Conservation (phyloP, 192 early-diverging fungal genomes). For the Physocladia obscura region DNA sequence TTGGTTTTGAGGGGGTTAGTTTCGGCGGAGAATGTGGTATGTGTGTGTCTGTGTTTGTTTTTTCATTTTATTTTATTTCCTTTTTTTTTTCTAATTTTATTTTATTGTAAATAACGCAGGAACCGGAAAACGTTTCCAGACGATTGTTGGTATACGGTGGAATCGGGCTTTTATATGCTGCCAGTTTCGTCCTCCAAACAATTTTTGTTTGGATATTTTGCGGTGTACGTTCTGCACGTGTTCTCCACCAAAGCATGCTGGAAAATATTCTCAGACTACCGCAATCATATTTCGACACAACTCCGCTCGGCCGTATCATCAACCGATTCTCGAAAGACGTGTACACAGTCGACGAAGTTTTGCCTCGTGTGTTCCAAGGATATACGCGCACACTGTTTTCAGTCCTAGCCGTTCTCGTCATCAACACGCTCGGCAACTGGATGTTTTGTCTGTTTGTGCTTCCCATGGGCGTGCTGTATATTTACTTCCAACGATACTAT, state of each 20-base stretch:
- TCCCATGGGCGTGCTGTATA: constrained; percentile 49
- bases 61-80: constrained; percentile 42
- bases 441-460: constrained; percentile 50
- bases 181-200: constrained; percentile 65
- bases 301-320: constrained; percentile 80
- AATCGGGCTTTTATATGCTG: constrained; percentile 70
- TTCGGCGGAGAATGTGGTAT: constrained; percentile 5
- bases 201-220: constrained; percentile 77
- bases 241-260: constrained; percentile 76
- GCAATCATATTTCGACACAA: constrained; percentile 76
- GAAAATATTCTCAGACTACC: constrained; percentile 69
- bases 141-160: constrained; percentile 80
- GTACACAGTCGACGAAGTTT: constrained; percentile 72
- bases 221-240: constrained; percentile 74
- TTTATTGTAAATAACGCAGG: constrained; percentile 55
- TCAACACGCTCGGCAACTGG: constrained; percentile 50
- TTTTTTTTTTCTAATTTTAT: constrained; percentile 30
- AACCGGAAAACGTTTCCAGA: constrained; percentile 46
- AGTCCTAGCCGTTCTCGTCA: constrained; percentile 48
- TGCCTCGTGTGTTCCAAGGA: constrained; percentile 52
- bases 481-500: constrained; percentile 57
- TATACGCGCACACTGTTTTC: constrained; percentile 53
- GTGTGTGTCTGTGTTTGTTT: constrained; percentile 9
- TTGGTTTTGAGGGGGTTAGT: neutral
- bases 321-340: constrained; percentile 90